These are phyloP conservation scores for Solanum chacoense DNA, from an alignment of 305 asterid genomes.

Conservation along the genomic window DNA sequence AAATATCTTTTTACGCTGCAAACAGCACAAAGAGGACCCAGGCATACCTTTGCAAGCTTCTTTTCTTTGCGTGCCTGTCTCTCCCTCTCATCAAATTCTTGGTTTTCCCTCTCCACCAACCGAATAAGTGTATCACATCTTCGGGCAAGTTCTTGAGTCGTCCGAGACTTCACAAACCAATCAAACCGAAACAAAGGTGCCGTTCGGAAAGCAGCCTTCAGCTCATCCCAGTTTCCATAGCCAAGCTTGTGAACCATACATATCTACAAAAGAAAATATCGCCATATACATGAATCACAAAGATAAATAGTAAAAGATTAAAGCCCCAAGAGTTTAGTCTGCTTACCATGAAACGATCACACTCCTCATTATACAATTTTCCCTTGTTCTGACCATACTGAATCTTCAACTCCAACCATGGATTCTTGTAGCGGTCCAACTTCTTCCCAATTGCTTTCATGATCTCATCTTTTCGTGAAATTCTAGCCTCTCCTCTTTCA, in stretches of 20 bases:
- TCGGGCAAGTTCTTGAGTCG: conserved; percentile 98
- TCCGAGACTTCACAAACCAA: conserved; percentile 98
- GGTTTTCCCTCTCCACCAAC: conserved; percentile 90
- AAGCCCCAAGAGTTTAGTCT: background rate
- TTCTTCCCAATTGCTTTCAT: conserved; percentile 97
- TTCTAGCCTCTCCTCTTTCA: conserved; percentile 98
- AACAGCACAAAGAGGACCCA: background rate
- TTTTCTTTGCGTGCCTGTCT: conserved; percentile 98
- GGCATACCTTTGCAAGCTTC: conserved; percentile 72
- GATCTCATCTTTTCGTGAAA: conserved; percentile 93
- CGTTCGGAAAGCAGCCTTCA: conserved; percentile 94
- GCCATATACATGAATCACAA: background rate
- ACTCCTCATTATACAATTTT: conserved; percentile 96
- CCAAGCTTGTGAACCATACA: conserved; percentile 99
- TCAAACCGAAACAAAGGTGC: conserved; percentile 94
- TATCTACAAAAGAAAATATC: conserved; percentile 30
- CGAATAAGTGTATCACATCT: conserved; percentile 94
- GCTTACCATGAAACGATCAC: conserved; percentile 95
- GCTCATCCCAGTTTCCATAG: conserved; percentile 98
- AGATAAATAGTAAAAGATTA: background rate
- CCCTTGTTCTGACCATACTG: conserved; percentile 99
- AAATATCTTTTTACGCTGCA: background rate
- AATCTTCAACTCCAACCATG: conserved; percentile 94
- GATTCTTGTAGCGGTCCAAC: conserved; percentile 94
- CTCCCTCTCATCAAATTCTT: conserved; percentile 93